phyloP scores from a whole-genome alignment of 2,329 filamentous ascomycete genomes.

The Cylindrodendrum hubeiense region DNA sequence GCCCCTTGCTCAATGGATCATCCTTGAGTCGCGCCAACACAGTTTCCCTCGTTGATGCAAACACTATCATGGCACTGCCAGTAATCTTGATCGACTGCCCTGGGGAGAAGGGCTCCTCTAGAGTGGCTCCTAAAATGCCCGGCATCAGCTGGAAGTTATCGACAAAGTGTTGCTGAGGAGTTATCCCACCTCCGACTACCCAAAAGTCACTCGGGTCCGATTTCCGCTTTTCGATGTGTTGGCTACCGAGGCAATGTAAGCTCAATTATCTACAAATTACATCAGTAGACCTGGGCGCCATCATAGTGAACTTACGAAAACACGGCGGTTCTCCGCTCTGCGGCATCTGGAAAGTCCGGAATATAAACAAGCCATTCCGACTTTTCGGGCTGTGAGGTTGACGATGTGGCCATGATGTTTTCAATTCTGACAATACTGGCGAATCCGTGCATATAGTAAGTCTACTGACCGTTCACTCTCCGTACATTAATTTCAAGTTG shows the following conservation, averaged over 20 bases:
- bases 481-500: no score
- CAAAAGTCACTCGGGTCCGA: conserved; percentile 14
- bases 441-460: no score
- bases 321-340: not conserved
- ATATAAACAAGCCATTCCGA: not conserved
- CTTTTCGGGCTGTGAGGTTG: not conserved
- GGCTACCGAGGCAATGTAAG: not conserved
- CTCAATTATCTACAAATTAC: no score
- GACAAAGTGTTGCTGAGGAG: not conserved
- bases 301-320: not conserved
- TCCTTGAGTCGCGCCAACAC: conserved; percentile 4
- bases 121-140: conserved; percentile 4
- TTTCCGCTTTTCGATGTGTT: conserved; percentile 7
- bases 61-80: conserved; percentile 15
- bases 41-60: not conserved
- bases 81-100: conserved; percentile 5
- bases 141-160: conserved; percentile 2
- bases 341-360: not conserved
- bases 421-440: no score
- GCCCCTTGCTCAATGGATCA: conserved; percentile 3
- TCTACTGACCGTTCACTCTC: no score
- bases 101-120: not conserved
- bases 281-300: no score
- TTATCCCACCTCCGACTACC: conserved; percentile 14
- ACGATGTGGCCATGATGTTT: not conserved